Evolutionary conservation across 345 rosid species (phyloP).

Genomic region (Populus euphratica): DNA sequence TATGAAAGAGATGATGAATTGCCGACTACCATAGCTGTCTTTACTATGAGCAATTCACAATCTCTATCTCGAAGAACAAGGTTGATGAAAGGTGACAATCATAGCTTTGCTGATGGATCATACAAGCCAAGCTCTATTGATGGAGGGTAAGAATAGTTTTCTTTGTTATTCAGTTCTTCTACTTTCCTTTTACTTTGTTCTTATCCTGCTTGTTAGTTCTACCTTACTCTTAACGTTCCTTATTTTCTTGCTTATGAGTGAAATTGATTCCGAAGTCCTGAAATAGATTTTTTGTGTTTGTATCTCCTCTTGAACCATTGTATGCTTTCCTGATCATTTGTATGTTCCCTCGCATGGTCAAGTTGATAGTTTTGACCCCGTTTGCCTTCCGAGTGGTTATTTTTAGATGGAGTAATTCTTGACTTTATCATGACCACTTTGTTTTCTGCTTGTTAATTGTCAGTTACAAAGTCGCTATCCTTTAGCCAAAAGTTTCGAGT

Average conservation of each 20-base stretch:
- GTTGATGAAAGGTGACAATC: constrained; percentile 69
- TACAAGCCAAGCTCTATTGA: constrained; percentile 59
- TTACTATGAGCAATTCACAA: constrained; percentile 61
- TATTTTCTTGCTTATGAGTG: not conserved
- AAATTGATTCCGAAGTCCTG: not conserved
- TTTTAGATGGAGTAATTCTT: not conserved
- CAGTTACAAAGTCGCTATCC: too few relatives aligned
- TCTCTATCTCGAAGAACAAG: constrained; percentile 92
- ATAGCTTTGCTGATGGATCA: constrained; percentile 69
- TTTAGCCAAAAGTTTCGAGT: not conserved
- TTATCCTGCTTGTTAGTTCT: not conserved
- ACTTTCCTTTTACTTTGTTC: not conserved
- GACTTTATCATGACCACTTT: not conserved
- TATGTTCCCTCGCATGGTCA: not conserved
- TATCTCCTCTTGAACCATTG: not conserved
- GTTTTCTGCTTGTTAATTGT: not conserved
- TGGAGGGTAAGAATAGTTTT: constrained; percentile 55
- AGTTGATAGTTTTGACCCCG: not conserved
- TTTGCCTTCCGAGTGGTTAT: not conserved
- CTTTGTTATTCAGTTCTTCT: not conserved
- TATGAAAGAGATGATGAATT: constrained; percentile 85
- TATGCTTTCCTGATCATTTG: not conserved
- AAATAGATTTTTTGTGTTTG: not conserved
- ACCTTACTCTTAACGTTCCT: not conserved
- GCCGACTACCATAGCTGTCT: constrained; percentile 74